Percentiles rank a stretch among this genome's conserved stretches.
Evolutionary conservation across 2,329 filamentous ascomycete species (phyloP).

Genomic region (Magnaporthiopsis poae): DNA sequence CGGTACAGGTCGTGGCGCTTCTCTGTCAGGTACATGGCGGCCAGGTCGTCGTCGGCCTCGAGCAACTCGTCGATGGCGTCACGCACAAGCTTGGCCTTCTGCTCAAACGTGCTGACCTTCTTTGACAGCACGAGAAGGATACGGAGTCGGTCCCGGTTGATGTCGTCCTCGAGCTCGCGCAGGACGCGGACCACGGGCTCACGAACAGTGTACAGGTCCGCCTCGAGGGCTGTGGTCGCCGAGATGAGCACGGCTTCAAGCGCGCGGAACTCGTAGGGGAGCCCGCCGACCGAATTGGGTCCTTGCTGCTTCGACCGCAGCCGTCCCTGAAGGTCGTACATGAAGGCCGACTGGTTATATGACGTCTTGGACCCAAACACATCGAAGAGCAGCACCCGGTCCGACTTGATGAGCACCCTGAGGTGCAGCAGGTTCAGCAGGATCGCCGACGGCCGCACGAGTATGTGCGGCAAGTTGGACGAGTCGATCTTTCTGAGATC

Average conservation of each 20-base stretch:
- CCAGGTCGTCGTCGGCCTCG: slow-evolving; percentile 90
- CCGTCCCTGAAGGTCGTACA: slow-evolving; percentile 93
- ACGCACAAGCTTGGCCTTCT: slow-evolving; percentile 85
- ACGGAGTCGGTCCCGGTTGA: slow-evolving; percentile 85
- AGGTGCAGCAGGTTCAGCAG: slow-evolving; percentile 94
- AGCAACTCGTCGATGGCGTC: slow-evolving; percentile 92
- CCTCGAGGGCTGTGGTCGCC: slow-evolving; percentile 82
- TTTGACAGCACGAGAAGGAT: slow-evolving; percentile 89
- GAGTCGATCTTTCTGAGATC: slow-evolving; percentile 97
- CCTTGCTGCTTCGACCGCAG: slow-evolving; percentile 62
- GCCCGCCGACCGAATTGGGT: slow-evolving; percentile 31
- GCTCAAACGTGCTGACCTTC: slow-evolving; percentile 90
- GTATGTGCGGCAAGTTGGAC: slow-evolving; percentile 86
- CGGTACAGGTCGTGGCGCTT: slow-evolving; percentile 65
- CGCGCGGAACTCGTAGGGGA: slow-evolving; percentile 93
- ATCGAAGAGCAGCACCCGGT: slow-evolving; percentile 86
- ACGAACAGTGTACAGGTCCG: slow-evolving; percentile 85
- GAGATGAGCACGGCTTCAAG: slow-evolving; percentile 91
- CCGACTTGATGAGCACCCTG: slow-evolving; percentile 86
- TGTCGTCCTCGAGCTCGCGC: slow-evolving; percentile 87
- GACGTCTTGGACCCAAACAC: slow-evolving; percentile 90
- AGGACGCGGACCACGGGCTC: slow-evolving; percentile 86
- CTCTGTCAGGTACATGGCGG: slow-evolving; percentile 90
- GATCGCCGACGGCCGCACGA: slow-evolving; percentile 85
- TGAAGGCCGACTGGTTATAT: slow-evolving; percentile 91